Evolutionary conservation across 495 filamentous ascomycete genomes (phyloP).

Genomic region (Trichoderma gamsii): DNA sequence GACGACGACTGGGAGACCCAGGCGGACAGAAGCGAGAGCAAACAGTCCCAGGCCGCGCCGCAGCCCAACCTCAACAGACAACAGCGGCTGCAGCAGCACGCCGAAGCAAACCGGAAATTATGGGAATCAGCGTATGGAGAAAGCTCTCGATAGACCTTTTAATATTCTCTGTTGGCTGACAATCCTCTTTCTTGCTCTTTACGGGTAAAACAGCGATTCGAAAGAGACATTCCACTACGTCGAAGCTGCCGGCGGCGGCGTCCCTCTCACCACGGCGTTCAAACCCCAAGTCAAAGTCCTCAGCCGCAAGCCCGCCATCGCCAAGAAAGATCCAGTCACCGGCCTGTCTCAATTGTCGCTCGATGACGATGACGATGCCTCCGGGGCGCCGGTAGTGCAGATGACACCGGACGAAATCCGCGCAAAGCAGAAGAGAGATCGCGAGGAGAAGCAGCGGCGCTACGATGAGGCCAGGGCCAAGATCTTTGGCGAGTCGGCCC

Average conservation of each 20-base stretch:
- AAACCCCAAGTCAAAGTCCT: slow-evolving; percentile 78
- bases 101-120: slow-evolving; percentile 71
- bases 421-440: slow-evolving; percentile 63
- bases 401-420: slow-evolving; percentile 66
- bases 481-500: slow-evolving; percentile 67
- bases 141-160: background rate
- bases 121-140: slow-evolving; percentile 79
- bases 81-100: slow-evolving; percentile 73
- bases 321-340: slow-evolving; percentile 43
- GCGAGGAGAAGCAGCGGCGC: slow-evolving; percentile 79
- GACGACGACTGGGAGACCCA: slow-evolving; percentile 74
- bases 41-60: slow-evolving; percentile 39
- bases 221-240: slow-evolving; percentile 67
- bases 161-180: background rate
- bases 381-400: slow-evolving; percentile 46
- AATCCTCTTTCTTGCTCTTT: background rate
- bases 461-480: slow-evolving; percentile 81
- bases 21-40: slow-evolving; percentile 47
- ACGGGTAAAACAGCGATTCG: slow-evolving; percentile 24
- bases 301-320: slow-evolving; percentile 65
- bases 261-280: slow-evolving; percentile 73
- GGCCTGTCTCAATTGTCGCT: slow-evolving; percentile 50
- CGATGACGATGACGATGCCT: slow-evolving; percentile 58
- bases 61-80: slow-evolving; percentile 51
- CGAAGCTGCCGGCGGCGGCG: slow-evolving; percentile 51